phyloP scores from a whole-genome alignment of 2,329 filamentous ascomycete species.

The Sclerotinia spermophila region DNA sequence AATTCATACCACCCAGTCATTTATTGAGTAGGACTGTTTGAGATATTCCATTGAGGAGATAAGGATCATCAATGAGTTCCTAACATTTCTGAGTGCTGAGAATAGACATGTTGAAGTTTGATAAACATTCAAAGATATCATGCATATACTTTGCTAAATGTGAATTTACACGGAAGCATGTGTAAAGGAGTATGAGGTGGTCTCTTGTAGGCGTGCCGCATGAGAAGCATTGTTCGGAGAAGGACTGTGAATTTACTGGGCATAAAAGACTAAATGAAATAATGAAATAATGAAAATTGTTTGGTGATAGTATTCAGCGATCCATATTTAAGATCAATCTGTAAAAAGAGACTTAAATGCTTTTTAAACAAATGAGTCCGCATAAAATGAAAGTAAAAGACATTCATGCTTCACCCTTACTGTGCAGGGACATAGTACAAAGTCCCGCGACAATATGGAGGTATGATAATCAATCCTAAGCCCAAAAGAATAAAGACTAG shows the following conservation, averaged over 20 bases:
- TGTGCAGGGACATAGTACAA: not conserved
- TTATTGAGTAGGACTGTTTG: not conserved
- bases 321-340: not conserved
- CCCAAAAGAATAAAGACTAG: not conserved
- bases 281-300: too few species aligned
- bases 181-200: not conserved
- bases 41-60: not conserved
- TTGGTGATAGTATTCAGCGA: not conserved
- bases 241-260: not conserved
- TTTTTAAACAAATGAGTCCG: not conserved
- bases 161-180: not conserved
- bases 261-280: not conserved
- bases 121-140: not conserved
- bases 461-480: not conserved
- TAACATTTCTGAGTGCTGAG: not conserved
- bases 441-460: not conserved
- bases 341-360: not conserved
- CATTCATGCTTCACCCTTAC: not conserved
- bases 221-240: not conserved
- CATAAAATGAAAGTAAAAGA: not conserved
- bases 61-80: not conserved
- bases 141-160: not conserved
- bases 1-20: not conserved
- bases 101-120: not conserved
- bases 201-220: not conserved